Percentiles rank a stretch among this genome's conserved stretches.
Evolutionary conservation across 1,284 basidiomycete genomes (phyloP).

Genomic region (Pseudozyma thailandica): DNA sequence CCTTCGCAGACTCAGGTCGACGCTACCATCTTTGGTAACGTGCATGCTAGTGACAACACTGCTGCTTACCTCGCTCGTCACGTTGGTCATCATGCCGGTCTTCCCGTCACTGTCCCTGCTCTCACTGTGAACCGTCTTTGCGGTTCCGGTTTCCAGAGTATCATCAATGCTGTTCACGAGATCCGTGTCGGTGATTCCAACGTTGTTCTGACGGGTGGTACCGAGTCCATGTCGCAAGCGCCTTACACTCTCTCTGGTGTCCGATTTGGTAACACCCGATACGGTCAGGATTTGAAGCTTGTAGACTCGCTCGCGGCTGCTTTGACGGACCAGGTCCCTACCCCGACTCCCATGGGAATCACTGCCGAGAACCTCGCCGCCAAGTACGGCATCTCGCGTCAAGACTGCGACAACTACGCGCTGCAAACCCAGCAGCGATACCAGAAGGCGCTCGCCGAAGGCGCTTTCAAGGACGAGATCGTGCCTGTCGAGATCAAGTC

Average conservation of each 20-base stretch:
- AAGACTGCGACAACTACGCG: constrained; percentile 78
- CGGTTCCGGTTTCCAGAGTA: constrained; percentile 92
- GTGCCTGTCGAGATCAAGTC: constrained; percentile 67
- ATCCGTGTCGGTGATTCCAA: constrained; percentile 86
- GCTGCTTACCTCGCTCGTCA: constrained; percentile 96
- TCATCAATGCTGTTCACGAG: constrained; percentile 90
- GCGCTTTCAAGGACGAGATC: constrained; percentile 69
- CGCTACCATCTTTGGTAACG: constrained; percentile 67
- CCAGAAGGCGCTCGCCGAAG: constrained; percentile 69
- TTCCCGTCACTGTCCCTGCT: constrained; percentile 71
- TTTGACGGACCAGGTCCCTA: constrained; percentile 72
- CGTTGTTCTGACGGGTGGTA: constrained; percentile 91
- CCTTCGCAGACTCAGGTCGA: constrained; percentile 70
- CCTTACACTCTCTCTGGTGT: constrained; percentile 72
- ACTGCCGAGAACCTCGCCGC: constrained; percentile 89
- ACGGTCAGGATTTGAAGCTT: constrained; percentile 73
- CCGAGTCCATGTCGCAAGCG: constrained; percentile 97
- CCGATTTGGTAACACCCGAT: constrained; percentile 66
- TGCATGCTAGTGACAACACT: constrained; percentile 69
- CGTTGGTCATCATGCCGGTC: constrained; percentile 86
- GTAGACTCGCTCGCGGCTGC: constrained; percentile 73
- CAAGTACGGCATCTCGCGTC: constrained; percentile 83
- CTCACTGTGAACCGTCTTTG: constrained; percentile 81
- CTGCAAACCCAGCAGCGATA: constrained; percentile 68
- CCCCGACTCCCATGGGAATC: constrained; percentile 72